Evolutionary conservation across 78 protist species (phyloP).

Genomic region (Cavenderia fasciculata): DNA sequence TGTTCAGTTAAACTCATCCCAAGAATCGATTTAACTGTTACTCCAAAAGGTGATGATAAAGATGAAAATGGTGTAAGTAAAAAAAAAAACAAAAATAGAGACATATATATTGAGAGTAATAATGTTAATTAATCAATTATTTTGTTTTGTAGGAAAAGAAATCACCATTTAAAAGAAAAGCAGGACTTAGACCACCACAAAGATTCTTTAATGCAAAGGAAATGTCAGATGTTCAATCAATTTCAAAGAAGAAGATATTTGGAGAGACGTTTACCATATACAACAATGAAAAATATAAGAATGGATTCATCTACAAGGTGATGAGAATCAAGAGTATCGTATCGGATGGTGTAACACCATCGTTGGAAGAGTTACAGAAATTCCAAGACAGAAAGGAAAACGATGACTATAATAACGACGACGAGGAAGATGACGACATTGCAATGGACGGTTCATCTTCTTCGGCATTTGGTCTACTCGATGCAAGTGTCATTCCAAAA

Average conservation of each 20-base stretch:
- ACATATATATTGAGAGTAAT: no score
- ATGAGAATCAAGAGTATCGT: conserved; percentile 14
- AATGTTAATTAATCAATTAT: no score
- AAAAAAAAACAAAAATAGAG: no score
- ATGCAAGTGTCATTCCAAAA: conserved; percentile 14
- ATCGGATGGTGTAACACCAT: conserved; percentile 65
- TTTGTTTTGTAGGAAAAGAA: no score
- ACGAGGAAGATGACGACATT: neutral
- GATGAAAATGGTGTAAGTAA: no score
- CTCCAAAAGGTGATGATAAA: conserved; percentile 9
- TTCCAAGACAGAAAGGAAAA: conserved; percentile 42
- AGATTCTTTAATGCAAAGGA: neutral
- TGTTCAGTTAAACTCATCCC: conserved; percentile 67
- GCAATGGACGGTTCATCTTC: neutral
- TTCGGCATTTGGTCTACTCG: neutral
- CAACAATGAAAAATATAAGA: conserved; percentile 40
- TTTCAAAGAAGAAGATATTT: neutral
- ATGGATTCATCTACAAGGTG: conserved; percentile 66
- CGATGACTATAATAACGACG: neutral
- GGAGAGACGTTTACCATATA: neutral
- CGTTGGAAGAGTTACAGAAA: conserved; percentile 63
- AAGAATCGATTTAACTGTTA: conserved; percentile 32
- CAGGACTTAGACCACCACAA: conserved; percentile 10
- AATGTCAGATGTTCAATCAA: no score
- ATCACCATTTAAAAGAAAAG: no score